These are phyloP conservation scores for Aspergillus eucalypticola DNA, from an alignment of 2,329 filamentous ascomycete species.

Conservation along the genomic window DNA sequence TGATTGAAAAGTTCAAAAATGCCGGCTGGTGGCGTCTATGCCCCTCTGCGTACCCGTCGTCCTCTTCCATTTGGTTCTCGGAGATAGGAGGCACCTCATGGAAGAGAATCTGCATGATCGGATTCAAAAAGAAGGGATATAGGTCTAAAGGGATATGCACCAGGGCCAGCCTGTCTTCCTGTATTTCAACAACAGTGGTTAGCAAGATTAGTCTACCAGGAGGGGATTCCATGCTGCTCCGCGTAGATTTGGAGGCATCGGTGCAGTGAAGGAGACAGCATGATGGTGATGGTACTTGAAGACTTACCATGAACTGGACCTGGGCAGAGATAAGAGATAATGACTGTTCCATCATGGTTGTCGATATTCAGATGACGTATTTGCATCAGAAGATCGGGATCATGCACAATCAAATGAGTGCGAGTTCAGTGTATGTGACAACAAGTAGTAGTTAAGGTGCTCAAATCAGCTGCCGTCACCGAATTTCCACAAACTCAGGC, in stretches of 20 bases:
- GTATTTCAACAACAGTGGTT: slow-evolving; percentile 18
- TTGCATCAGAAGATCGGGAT: neutral
- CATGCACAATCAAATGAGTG: slow-evolving; percentile 1
- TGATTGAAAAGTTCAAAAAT: slow-evolving; percentile 92
- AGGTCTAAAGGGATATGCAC: slow-evolving; percentile 85
- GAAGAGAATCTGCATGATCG: slow-evolving; percentile 81
- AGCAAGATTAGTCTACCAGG: slow-evolving; percentile 17
- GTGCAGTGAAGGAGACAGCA: neutral
- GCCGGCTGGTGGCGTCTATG: slow-evolving; percentile 61
- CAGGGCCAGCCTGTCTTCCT: slow-evolving; percentile 85
- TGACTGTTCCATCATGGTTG: slow-evolving; percentile 29
- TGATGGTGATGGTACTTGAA: neutral
- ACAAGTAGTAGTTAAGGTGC: neutral
- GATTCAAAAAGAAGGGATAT: slow-evolving; percentile 76
- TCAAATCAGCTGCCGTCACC: neutral
- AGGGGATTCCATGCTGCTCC: slow-evolving; percentile 1
- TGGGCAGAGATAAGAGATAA: slow-evolving; percentile 33
- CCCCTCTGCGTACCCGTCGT: slow-evolving; percentile 25
- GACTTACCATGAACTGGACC: slow-evolving; percentile 35
- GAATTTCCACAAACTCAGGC: neutral
- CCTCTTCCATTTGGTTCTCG: slow-evolving; percentile 45
- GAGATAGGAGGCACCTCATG: slow-evolving; percentile 52
- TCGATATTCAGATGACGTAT: slow-evolving; percentile 2
- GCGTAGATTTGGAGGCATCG: neutral
- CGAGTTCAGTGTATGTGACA: neutral